Percentiles rank a stretch among this genome's conserved stretches.
These are phyloP conservation scores for Cutaneotrichosporon daszewskae DNA, from an alignment of 1,284 basidiomycete genomes.

Conservation along the genomic window DNA sequence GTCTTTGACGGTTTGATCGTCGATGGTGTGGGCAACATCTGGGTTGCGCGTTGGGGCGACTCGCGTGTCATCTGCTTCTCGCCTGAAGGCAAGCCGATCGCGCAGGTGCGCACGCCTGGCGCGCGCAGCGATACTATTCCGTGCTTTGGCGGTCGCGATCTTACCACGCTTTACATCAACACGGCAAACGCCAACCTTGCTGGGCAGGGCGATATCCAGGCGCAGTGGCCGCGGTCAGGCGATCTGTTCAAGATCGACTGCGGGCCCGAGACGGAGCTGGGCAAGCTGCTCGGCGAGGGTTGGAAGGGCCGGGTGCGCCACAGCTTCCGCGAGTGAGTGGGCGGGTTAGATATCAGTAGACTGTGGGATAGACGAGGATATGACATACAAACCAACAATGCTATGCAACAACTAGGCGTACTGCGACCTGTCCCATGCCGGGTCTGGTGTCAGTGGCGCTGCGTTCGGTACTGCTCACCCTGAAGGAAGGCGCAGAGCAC, in stretches of 20 bases:
- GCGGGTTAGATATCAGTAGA: not conserved
- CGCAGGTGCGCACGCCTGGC: conserved; percentile 23
- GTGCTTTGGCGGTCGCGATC: conserved; percentile 39
- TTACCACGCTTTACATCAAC: conserved; percentile 37
- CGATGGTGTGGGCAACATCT: conserved; percentile 42
- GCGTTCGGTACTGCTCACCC: conserved; percentile 35
- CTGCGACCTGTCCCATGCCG: conserved; percentile 44
- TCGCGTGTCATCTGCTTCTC: conserved; percentile 35
- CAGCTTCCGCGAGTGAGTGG: conserved; percentile 7
- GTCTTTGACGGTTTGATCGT: conserved; percentile 44
- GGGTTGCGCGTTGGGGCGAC: conserved; percentile 45
- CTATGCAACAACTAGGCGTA: conserved; percentile 30
- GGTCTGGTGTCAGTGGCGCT: conserved; percentile 24
- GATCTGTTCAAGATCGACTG: conserved; percentile 35
- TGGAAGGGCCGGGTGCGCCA: conserved; percentile 31
- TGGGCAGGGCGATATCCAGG: conserved; percentile 24
- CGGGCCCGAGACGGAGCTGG: conserved; percentile 20
- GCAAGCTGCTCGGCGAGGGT: conserved; percentile 21
- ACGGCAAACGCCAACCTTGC: conserved; percentile 30
- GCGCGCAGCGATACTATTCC: conserved; percentile 38
- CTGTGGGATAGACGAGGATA: not conserved
- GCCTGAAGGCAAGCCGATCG: conserved; percentile 34
- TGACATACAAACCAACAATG: conserved; percentile 12
- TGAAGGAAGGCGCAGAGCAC: conserved; percentile 95
- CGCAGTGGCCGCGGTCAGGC: conserved; percentile 27